Evolutionary conservation across 805 yeast species (phyloP), one percentile per base, ranked within the genome.

Genomic region (Candida patagonica): DNA sequence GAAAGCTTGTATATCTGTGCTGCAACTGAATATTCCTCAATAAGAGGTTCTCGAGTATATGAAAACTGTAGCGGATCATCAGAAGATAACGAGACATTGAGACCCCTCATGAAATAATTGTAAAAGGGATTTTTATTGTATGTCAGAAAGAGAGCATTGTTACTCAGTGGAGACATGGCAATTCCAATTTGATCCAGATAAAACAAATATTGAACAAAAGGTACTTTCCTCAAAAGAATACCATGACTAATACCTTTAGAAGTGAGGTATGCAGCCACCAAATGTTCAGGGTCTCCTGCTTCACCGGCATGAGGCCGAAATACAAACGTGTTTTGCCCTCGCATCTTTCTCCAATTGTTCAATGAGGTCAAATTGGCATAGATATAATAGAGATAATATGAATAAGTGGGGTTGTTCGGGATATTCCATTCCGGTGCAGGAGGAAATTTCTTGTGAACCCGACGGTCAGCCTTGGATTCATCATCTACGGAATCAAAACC

Each of bases 251-350:
- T 92, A 38, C 94, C 85, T 55, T 89, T 94, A 1, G 96, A 78
- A 1, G 92, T 76, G 53, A 92, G 63, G 54, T 82, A 92, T 1
- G 98, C 88, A 37, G 88, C 73, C 33, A 88, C 84, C 55, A 94
- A 69, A 66, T 92, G 98, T 55, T 92, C 97, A 1, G 97, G 96
- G 56, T 92, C 98, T 44, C 99, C 99, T n/a, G 98, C 99, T 62
- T 92, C 99, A 47, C 99, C 99, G 51, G 95, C 85, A 61, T 92
- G 99, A 3, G 99, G 99, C 54, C 98, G 74, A 52, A 92, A 66
- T n/a, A 86, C 94, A 62, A 92, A 80, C 0, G 96, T 88, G 59
- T 83, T 88, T 62, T 76, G 82, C 0, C 83, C 81, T 42, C 88
- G 71, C 42, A 66, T 70, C 25, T 69, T 64, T 62, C 99, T 75